A percentile compares a stretch with the other conserved stretches of the same genome.
phyloP scores from a whole-genome alignment of 768 basidiomycete species.

The Amanita pallidorosea region DNA sequence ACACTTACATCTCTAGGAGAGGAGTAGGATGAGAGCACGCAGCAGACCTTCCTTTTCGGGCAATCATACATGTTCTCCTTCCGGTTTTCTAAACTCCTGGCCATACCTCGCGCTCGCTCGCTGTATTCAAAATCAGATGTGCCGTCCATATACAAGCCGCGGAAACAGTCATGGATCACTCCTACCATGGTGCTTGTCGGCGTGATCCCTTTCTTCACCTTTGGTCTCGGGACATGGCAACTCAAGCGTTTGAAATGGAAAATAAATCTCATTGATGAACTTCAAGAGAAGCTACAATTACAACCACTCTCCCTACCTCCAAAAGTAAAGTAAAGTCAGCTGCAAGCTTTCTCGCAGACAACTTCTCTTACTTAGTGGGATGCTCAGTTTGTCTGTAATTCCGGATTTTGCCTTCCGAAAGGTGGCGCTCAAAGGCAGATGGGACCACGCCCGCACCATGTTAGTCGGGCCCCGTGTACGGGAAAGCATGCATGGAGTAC shows the following conservation, averaged over 20 bases:
- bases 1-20: neutral
- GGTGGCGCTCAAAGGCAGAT: conserved; percentile 66
- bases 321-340: conserved; percentile 91
- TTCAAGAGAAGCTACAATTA: conserved; percentile 80
- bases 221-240: conserved; percentile 90
- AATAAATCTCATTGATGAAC: conserved; percentile 82
- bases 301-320: conserved; percentile 71
- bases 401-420: conserved; percentile 88
- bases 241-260: conserved; percentile 93
- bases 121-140: conserved; percentile 13
- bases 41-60: neutral
- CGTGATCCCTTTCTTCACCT: conserved; percentile 83
- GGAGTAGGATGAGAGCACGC: neutral
- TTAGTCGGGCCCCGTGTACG: conserved; percentile 78
- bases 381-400: conserved; percentile 49
- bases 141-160: conserved; percentile 42
- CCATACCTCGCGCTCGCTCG: neutral
- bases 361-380: conserved; percentile 2
- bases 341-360: conserved; percentile 13
- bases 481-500: conserved; percentile 81
- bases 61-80: neutral
- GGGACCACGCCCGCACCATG: conserved; percentile 73
- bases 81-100: neutral
- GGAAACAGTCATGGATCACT: conserved; percentile 50
- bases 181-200: conserved; percentile 70